Percentiles rank a stretch among this genome's conserved stretches.
Conservation (phyloP, 805 yeast genomes). For the Candida nitratophila region DNA sequence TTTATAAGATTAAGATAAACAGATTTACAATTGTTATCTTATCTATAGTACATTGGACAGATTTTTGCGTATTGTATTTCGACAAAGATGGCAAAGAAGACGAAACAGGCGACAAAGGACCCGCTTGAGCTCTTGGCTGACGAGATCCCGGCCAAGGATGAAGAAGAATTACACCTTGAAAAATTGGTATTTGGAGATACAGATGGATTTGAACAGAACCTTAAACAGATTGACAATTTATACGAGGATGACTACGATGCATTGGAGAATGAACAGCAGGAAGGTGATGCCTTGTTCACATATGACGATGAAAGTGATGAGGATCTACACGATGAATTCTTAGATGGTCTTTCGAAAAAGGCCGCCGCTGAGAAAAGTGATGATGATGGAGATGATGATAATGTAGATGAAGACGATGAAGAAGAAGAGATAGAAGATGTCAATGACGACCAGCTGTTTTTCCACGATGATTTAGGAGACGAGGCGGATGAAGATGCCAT, state of each 20-base stretch:
- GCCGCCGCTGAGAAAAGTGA: slow-evolving; percentile 24
- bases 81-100: not conserved
- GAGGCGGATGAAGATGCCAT: slow-evolving; percentile 21
- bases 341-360: slow-evolving; percentile 35
- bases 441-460: slow-evolving; percentile 46
- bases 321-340: slow-evolving; percentile 24
- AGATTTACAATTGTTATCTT: too few species aligned
- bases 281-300: slow-evolving; percentile 15
- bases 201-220: slow-evolving; percentile 61
- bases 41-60: too few species aligned
- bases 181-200: slow-evolving; percentile 85
- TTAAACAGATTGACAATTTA: slow-evolving; percentile 54
- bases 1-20: too few species aligned
- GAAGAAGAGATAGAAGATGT: slow-evolving; percentile 24
- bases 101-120: not conserved
- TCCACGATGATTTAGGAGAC: slow-evolving; percentile 40
- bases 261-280: slow-evolving; percentile 25
- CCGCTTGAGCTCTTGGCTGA: not conserved
- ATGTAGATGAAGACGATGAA: too few species aligned
- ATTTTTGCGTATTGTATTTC: too few species aligned
- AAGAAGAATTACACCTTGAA: slow-evolving; percentile 74
- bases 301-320: slow-evolving; percentile 22
- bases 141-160: slow-evolving; percentile 65
- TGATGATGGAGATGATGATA: slow-evolving; percentile 23
- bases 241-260: slow-evolving; percentile 39